These are phyloP conservation scores for Eucalyptus melliodora DNA, from an alignment of 345 rosid species.

Conservation along the genomic window DNA sequence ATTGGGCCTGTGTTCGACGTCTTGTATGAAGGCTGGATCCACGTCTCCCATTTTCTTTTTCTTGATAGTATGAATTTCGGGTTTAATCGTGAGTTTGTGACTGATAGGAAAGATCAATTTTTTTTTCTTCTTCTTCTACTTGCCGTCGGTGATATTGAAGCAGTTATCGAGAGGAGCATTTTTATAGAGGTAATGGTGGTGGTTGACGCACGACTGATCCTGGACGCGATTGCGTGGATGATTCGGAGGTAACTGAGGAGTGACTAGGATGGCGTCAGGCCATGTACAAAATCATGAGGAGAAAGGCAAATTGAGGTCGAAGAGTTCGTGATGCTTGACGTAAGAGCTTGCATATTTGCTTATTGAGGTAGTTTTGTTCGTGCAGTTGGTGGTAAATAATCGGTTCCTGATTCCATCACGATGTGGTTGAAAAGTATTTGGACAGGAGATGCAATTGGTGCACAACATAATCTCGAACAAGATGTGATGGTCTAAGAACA, in stretches of 20 bases:
- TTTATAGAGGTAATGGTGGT: neutral
- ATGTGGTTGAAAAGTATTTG: neutral
- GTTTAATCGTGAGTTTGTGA: neutral
- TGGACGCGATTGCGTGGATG: neutral
- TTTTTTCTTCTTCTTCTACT: neutral
- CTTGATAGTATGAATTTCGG: neutral
- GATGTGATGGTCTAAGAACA: neutral
- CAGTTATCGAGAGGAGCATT: neutral
- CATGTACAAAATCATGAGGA: neutral
- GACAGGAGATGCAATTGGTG: neutral
- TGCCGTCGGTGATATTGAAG: neutral
- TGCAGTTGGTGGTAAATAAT: neutral
- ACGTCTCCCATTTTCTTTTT: neutral
- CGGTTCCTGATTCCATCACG: neutral
- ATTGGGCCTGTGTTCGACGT: constrained; percentile 19
- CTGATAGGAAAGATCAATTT: neutral
- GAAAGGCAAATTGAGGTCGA: neutral
- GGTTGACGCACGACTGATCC: neutral
- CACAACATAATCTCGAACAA: neutral
- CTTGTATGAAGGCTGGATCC: constrained; percentile 13
- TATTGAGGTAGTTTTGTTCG: neutral
- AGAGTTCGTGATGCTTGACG: neutral
- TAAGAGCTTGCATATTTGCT: neutral
- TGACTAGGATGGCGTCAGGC: neutral
- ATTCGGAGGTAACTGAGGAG: neutral